A percentile compares a stretch with the other conserved stretches of the same genome.
phyloP scores from a whole-genome alignment of 306 rosid species.

The Vachellia pachyceras region DNA sequence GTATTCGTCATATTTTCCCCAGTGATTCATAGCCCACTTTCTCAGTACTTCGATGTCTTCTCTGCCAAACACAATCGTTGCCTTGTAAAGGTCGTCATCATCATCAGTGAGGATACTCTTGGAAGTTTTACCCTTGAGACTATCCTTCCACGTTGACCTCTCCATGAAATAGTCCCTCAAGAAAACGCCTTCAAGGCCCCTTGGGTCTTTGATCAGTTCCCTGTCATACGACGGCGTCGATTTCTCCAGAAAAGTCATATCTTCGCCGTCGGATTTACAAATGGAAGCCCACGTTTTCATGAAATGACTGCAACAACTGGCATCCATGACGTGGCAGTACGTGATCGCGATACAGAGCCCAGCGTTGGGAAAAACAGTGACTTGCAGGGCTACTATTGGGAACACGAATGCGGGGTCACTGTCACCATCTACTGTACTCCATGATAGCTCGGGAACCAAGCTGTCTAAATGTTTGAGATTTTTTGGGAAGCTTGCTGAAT shows the following conservation, averaged over 20 bases:
- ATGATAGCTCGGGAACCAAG: conserved; percentile 38
- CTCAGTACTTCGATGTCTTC: conserved; percentile 35
- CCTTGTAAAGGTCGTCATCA: conserved; percentile 29
- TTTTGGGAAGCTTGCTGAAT: conserved; percentile 37
- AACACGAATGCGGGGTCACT: conserved; percentile 7
- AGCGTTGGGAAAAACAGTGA: conserved; percentile 31
- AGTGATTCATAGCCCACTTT: conserved; percentile 18
- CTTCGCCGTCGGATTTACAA: conserved; percentile 25
- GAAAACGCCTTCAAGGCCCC: conserved; percentile 38
- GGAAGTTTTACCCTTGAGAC: conserved; percentile 10
- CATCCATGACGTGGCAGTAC: conserved; percentile 52
- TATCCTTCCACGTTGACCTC: conserved; percentile 43
- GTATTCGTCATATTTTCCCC: not conserved
- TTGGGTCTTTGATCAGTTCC: conserved; percentile 37
- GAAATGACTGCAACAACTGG: conserved; percentile 39
- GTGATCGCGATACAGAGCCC: conserved; percentile 57
- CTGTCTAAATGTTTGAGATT: conserved; percentile 16
- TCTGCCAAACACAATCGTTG: conserved; percentile 36
- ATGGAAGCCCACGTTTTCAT: conserved; percentile 50
- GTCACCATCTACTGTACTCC: not conserved
- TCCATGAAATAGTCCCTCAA: conserved; percentile 39
- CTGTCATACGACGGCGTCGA: conserved; percentile 40
- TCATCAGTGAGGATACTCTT: not conserved
- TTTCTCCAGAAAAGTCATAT: not conserved
- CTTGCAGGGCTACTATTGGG: conserved; percentile 40